Percentiles rank a stretch among this genome's conserved stretches.
Conservation (phyloP, 768 basidiomycete species). For the Lactarius sp. region DNA sequence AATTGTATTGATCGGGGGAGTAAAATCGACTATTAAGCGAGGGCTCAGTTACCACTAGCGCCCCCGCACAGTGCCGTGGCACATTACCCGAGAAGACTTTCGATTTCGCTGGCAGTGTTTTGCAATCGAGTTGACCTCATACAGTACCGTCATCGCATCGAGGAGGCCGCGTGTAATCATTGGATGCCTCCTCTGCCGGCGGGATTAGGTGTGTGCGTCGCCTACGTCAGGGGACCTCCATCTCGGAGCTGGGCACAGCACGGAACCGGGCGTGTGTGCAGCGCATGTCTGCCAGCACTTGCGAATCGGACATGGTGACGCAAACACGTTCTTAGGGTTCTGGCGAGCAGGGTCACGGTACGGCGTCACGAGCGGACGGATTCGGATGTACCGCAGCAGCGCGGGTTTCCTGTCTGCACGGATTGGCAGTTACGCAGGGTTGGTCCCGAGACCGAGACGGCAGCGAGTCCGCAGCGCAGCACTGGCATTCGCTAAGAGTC, state of each 20-base stretch:
- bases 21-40: constrained; percentile 7
- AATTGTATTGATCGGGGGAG: constrained; percentile 1
- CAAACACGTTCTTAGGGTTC: neutral
- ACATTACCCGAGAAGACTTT: constrained; percentile 3
- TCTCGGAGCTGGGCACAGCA: neutral
- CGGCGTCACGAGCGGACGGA: neutral
- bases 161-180: neutral
- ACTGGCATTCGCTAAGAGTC: neutral
- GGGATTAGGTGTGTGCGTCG: neutral
- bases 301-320: neutral
- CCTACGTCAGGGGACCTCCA: neutral
- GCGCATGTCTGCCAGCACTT: neutral
- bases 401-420: neutral
- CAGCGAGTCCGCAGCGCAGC: neutral
- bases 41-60: constrained; percentile 10
- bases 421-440: neutral
- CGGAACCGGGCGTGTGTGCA: neutral
- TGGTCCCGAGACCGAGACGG: neutral
- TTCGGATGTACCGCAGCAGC: neutral
- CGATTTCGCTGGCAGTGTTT: neutral
- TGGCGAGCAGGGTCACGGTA: neutral
- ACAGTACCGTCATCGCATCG: neutral
- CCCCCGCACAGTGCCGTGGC: neutral
- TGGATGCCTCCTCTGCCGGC: neutral
- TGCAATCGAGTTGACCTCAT: neutral